Conservation (phyloP, 441 rosid genomes). For the Erysimum cheiri region DNA sequence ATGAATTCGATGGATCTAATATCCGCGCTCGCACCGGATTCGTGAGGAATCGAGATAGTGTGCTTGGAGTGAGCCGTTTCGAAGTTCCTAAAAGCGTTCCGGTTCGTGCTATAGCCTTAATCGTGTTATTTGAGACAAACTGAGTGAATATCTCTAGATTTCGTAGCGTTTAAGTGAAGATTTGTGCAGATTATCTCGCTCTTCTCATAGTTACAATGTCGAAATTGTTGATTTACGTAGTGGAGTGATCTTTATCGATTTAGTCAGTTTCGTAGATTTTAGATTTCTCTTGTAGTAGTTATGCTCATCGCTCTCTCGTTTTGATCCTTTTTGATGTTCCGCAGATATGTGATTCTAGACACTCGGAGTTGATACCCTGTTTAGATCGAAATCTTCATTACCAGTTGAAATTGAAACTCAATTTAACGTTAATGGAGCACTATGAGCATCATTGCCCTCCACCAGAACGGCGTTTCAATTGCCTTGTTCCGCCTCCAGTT, state of each 20-base stretch:
- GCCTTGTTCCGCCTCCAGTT: constrained; percentile 82
- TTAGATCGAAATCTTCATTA: constrained; percentile 83
- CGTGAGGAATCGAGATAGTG: constrained; percentile 38
- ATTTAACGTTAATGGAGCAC: constrained; percentile 90
- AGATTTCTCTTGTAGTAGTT: constrained; percentile 2
- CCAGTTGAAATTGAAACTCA: constrained; percentile 77
- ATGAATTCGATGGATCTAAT: constrained; percentile 50
- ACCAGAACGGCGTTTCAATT: constrained; percentile 81
- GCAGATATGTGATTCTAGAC: constrained; percentile 78
- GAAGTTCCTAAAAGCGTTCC: constrained; percentile 69
- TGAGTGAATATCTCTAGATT: neutral
- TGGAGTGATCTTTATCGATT: constrained; percentile 15
- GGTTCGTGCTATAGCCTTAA: constrained; percentile 46
- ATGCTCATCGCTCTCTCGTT: constrained; percentile 3
- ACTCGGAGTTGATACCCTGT: constrained; percentile 93
- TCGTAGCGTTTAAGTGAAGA: neutral
- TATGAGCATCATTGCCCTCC: constrained; percentile 96
- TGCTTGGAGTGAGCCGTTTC: constrained; percentile 44
- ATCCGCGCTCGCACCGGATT: constrained; percentile 45
- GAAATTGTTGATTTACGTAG: constrained; percentile 1
- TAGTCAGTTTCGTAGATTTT: constrained; percentile 9
- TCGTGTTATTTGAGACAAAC: neutral
- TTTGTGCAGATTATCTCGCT: constrained; percentile 11
- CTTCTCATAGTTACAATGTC: neutral
- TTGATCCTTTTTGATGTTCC: neutral